phyloP scores from a whole-genome alignment of 164 flowering plant genomes.

The Dillenia suffruticosa region DNA sequence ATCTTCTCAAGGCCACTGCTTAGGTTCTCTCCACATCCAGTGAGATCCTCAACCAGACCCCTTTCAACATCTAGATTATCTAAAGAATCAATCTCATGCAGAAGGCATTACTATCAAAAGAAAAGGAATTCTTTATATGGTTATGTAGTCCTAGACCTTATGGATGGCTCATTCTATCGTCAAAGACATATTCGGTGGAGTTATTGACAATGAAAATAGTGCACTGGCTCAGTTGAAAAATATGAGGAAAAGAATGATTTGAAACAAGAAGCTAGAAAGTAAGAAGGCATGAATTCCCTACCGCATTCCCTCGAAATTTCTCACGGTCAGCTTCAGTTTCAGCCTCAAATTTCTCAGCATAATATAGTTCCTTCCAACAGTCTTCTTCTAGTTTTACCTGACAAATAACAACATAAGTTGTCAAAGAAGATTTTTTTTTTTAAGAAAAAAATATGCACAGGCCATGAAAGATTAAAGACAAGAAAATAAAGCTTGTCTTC shows the following conservation, averaged over 20 bases:
- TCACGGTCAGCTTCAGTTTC: slow-evolving; percentile 24
- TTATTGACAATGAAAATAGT: background rate
- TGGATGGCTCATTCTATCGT: too few species aligned
- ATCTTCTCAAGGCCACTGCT: too few species aligned
- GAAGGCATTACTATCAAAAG: too few species aligned
- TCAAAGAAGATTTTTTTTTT: background rate
- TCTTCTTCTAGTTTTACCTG: slow-evolving; percentile 35
- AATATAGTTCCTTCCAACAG: slow-evolving; percentile 41
- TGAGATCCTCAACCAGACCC: too few species aligned
- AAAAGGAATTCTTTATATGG: too few species aligned
- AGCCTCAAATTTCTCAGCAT: slow-evolving; percentile 31
- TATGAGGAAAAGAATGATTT: background rate
- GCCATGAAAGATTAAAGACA: background rate
- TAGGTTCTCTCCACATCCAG: too few species aligned
- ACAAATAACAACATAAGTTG: slow-evolving; percentile 6
- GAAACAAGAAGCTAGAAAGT: background rate
- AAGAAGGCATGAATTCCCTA: slow-evolving; percentile 5
- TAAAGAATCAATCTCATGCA: too few species aligned
- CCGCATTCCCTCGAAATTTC: slow-evolving; percentile 23
- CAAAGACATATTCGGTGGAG: background rate
- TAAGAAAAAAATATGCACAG: too few species aligned
- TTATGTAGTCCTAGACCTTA: too few species aligned
- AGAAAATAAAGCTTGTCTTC: slow-evolving; percentile 21
- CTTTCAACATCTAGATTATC: too few species aligned
- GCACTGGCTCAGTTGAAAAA: background rate